phyloP scores from a whole-genome alignment of 495 filamentous ascomycete species.

The Daldinia decipiens region DNA sequence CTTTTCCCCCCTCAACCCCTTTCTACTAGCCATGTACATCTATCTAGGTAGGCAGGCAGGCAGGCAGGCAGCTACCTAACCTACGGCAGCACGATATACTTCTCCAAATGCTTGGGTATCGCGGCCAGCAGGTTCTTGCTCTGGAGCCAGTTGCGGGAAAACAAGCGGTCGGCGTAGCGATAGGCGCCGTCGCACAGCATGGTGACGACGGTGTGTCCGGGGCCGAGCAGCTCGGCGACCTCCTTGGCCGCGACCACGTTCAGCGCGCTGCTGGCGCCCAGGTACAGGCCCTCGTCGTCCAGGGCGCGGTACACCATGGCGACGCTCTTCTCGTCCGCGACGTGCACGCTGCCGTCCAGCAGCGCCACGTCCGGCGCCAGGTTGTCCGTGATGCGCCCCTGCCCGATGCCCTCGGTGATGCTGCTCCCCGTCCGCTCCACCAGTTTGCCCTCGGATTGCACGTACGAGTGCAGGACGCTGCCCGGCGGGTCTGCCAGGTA shows the following conservation, averaged over 20 bases:
- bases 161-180: constrained; percentile 92
- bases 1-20: no score
- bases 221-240: constrained; percentile 88
- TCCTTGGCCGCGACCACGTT: constrained; percentile 97
- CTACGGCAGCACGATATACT: constrained; percentile 91
- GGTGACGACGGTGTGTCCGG: constrained; percentile 91
- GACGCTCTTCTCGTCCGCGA: constrained; percentile 92
- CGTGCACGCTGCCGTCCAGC: constrained; percentile 85
- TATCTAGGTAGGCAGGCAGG: no score
- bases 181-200: constrained; percentile 96
- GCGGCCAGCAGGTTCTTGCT: constrained; percentile 82
- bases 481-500: constrained; percentile 95
- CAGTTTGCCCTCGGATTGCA: constrained; percentile 84
- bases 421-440: constrained; percentile 83
- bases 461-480: constrained; percentile 90
- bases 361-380: constrained; percentile 84
- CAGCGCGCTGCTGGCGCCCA: constrained; percentile 91
- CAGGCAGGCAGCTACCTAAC: no score
- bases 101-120: constrained; percentile 86
- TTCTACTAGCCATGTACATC: no score
- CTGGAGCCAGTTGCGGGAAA: constrained; percentile 87
- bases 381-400: constrained; percentile 96
- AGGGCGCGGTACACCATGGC: constrained; percentile 98
- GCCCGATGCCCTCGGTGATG: constrained; percentile 98
- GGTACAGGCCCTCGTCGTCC: constrained; percentile 94